Conservation (phyloP, 2,329 filamentous ascomycete genomes). For the Diaporthe humulicola region DNA sequence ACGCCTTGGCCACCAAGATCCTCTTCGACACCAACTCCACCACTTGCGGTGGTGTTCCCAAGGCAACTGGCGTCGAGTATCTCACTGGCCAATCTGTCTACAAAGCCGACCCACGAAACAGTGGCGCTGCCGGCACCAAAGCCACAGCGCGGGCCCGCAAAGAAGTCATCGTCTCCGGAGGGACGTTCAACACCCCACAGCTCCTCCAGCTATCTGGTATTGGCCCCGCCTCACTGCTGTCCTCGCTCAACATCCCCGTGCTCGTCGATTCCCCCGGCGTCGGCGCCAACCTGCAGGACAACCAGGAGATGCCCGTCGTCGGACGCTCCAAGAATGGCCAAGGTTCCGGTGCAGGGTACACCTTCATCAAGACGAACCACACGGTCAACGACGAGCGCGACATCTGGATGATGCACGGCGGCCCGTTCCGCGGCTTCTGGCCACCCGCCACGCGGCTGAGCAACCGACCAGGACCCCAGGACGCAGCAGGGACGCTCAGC, state of each 20-base stretch:
- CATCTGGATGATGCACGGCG: conserved; percentile 66
- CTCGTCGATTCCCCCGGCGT: conserved; percentile 62
- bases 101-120: conserved; percentile 23
- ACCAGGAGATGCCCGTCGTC: conserved; percentile 55
- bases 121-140: conserved; percentile 45
- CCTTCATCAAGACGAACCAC: conserved; percentile 49
- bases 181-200: conserved; percentile 62
- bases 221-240: conserved; percentile 57
- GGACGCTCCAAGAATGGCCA: conserved; percentile 40
- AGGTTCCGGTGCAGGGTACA: conserved; percentile 41
- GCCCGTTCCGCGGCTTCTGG: conserved; percentile 67
- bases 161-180: conserved; percentile 62
- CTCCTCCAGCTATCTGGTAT: conserved; percentile 65
- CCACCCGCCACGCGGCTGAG: conserved; percentile 51
- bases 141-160: conserved; percentile 43
- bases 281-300: conserved; percentile 64
- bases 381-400: conserved; percentile 59
- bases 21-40: conserved; percentile 35
- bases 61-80: conserved; percentile 17
- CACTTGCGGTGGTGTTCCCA: neutral
- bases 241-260: conserved; percentile 58
- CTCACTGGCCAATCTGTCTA: conserved; percentile 20
- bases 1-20: conserved; percentile 32
- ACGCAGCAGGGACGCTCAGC: conserved; percentile 46
- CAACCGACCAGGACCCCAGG: conserved; percentile 39